Evolutionary conservation across 2,329 filamentous ascomycete genomes (phyloP).

Genomic region (Trichoderma aggressivum): DNA sequence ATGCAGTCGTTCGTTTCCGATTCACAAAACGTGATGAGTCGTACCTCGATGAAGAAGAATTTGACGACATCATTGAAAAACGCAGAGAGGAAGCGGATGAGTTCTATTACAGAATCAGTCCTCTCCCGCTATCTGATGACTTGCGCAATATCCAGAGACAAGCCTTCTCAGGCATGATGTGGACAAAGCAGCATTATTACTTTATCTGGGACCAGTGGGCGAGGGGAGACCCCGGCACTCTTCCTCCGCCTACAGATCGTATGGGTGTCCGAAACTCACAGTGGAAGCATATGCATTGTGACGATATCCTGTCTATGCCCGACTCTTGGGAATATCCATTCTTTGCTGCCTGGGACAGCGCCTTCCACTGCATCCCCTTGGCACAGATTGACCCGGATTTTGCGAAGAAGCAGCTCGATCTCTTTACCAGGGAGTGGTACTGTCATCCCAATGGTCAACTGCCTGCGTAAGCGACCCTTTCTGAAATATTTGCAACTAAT

Average conservation of each 20-base stretch:
- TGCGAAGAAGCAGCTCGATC: slow-evolving; percentile 94
- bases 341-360: slow-evolving; percentile 95
- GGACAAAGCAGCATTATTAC: slow-evolving; percentile 95
- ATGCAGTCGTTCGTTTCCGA: slow-evolving; percentile 79
- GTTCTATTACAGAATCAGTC: slow-evolving; percentile 91
- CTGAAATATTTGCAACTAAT: neutral
- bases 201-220: slow-evolving; percentile 99
- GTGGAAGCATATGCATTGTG: slow-evolving; percentile 93
- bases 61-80: slow-evolving; percentile 86
- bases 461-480: slow-evolving; percentile 61
- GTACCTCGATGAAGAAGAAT: slow-evolving; percentile 87
- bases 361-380: slow-evolving; percentile 92
- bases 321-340: slow-evolving; percentile 99
- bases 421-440: slow-evolving; percentile 97
- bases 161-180: slow-evolving; percentile 95
- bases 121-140: slow-evolving; percentile 89
- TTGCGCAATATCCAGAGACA: slow-evolving; percentile 92
- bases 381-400: slow-evolving; percentile 98
- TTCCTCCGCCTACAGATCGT: slow-evolving; percentile 75
- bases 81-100: slow-evolving; percentile 89
- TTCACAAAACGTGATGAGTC: slow-evolving; percentile 71
- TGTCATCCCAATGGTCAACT: slow-evolving; percentile 97
- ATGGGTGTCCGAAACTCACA: slow-evolving; percentile 81
- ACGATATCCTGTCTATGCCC: slow-evolving; percentile 95
- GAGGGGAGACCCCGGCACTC: slow-evolving; percentile 84